A percentile compares a stretch with the other conserved stretches of the same genome.
phyloP scores from a whole-genome alignment of 2,329 filamentous ascomycete genomes.

The Scedosporium apiospermum region DNA sequence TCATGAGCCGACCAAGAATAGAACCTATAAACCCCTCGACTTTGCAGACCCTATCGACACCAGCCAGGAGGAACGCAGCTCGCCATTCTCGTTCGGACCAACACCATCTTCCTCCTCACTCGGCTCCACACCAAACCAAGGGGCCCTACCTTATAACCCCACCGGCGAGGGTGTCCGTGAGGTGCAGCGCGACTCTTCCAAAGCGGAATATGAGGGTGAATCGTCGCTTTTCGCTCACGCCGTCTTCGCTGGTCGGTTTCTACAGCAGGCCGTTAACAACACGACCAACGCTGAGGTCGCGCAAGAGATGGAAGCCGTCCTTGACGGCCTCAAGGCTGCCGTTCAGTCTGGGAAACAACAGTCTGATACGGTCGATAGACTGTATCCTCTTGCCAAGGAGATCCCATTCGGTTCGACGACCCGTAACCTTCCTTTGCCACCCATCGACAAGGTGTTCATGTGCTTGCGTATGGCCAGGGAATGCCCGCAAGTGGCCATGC shows the following conservation, averaged over 20 bases:
- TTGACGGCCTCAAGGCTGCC: constrained; percentile 9
- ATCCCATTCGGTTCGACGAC: constrained; percentile 6
- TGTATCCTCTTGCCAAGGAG: constrained; percentile 4
- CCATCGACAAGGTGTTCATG: constrained; percentile 9
- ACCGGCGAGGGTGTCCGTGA: not conserved
- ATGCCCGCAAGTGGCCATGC: constrained; percentile 6
- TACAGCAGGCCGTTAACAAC: constrained; percentile 13
- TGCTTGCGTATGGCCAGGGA: constrained; percentile 9
- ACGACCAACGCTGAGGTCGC: constrained; percentile 10
- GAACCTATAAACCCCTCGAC: not conserved
- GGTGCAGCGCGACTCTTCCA: not conserved
- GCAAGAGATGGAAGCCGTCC: constrained; percentile 12
- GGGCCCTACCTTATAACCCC: not conserved
- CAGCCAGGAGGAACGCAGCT: not conserved
- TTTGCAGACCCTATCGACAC: not conserved
- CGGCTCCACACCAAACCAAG: not conserved
- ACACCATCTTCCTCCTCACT: constrained; percentile 6
- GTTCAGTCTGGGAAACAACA: constrained; percentile 11
- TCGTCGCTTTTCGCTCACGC: constrained; percentile 36
- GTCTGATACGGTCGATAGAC: constrained; percentile 5
- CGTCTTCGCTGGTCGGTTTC: constrained; percentile 22
- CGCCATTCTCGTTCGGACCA: constrained; percentile 3
- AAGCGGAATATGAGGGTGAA: constrained; percentile 21
- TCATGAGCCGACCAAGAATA: constrained; percentile 1
- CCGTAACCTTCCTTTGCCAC: constrained; percentile 10